Conservation (phyloP, 345 rosid genomes). For the Salix dunnii region DNA sequence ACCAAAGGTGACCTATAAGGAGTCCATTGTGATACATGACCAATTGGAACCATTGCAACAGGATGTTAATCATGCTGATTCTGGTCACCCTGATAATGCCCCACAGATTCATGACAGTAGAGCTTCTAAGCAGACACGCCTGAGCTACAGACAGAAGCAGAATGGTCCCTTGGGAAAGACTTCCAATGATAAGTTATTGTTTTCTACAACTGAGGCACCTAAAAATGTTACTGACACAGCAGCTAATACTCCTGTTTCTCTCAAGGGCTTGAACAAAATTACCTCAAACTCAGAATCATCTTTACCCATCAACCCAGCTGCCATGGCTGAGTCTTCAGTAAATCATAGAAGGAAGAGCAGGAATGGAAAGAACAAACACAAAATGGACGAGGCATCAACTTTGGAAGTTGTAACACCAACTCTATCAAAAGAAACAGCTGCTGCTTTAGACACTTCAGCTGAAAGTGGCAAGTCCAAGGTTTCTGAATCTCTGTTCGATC, state of each 20-base stretch:
- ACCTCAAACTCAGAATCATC: slow-evolving; percentile 33
- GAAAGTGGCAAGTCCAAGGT: slow-evolving; percentile 41
- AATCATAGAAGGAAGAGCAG: slow-evolving; percentile 55
- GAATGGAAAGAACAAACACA: slow-evolving; percentile 59
- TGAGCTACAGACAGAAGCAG: slow-evolving; percentile 55
- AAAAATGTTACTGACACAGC: slow-evolving; percentile 29
- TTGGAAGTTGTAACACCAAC: slow-evolving; percentile 24
- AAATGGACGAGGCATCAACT: slow-evolving; percentile 50
- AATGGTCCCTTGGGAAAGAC: slow-evolving; percentile 33
- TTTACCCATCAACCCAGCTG: slow-evolving; percentile 33
- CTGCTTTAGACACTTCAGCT: slow-evolving; percentile 18
- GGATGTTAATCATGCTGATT: slow-evolving; percentile 32
- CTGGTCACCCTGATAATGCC: slow-evolving; percentile 24
- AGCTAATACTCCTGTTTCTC: slow-evolving; percentile 28
- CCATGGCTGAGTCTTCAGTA: slow-evolving; percentile 40
- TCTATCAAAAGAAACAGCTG: slow-evolving; percentile 36
- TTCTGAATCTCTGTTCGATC: slow-evolving; percentile 37
- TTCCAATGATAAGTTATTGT: slow-evolving; percentile 29
- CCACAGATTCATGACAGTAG: slow-evolving; percentile 32
- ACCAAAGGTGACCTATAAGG: slow-evolving; percentile 12
- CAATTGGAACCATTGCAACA: slow-evolving; percentile 24
- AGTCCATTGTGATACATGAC: background rate
- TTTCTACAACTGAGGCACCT: slow-evolving; percentile 29
- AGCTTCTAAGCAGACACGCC: slow-evolving; percentile 52
- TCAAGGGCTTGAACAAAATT: slow-evolving; percentile 33